Evolutionary conservation across 2,329 filamentous ascomycete genomes (phyloP).

Genomic region (Pestalotiopsis sp.): DNA sequence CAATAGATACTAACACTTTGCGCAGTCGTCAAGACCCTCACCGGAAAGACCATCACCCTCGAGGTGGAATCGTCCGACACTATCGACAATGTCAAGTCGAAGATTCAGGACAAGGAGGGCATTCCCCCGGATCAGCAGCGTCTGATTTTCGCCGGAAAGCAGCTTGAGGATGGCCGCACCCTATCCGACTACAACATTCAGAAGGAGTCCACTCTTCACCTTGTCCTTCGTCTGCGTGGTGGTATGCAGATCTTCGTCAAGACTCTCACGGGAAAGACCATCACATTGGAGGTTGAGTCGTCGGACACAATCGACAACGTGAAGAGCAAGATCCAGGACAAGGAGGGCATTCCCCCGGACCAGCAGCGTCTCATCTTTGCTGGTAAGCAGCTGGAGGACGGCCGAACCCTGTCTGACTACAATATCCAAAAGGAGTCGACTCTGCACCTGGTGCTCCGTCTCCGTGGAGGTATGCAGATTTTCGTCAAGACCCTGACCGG

Average conservation of each 20-base stretch:
- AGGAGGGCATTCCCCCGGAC: constrained; percentile 71
- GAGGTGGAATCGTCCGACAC: constrained; percentile 89
- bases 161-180: constrained; percentile 88
- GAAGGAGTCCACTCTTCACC: constrained; percentile 80
- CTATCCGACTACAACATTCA: constrained; percentile 97
- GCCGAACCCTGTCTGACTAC: constrained; percentile 81
- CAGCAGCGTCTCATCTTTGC: constrained; percentile 72
- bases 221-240: constrained; percentile 79
- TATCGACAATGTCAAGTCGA: constrained; percentile 91
- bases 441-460: constrained; percentile 68
- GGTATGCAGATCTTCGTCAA: constrained; percentile 78
- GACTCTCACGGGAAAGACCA: constrained; percentile 70
- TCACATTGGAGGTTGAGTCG: constrained; percentile 67
- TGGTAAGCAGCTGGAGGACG: constrained; percentile 73
- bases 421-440: constrained; percentile 83
- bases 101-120: constrained; percentile 92
- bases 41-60: constrained; percentile 91
- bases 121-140: constrained; percentile 95
- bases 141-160: constrained; percentile 91
- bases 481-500: constrained; percentile 72
- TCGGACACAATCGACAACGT: constrained; percentile 72
- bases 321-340: constrained; percentile 71
- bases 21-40: constrained; percentile 74
- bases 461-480: constrained; percentile 75
- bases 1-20: background rate